Percentiles rank a stretch among this genome's conserved stretches.
phyloP scores from a whole-genome alignment of 306 rosid species.

The Casuarina equisetifolia region DNA sequence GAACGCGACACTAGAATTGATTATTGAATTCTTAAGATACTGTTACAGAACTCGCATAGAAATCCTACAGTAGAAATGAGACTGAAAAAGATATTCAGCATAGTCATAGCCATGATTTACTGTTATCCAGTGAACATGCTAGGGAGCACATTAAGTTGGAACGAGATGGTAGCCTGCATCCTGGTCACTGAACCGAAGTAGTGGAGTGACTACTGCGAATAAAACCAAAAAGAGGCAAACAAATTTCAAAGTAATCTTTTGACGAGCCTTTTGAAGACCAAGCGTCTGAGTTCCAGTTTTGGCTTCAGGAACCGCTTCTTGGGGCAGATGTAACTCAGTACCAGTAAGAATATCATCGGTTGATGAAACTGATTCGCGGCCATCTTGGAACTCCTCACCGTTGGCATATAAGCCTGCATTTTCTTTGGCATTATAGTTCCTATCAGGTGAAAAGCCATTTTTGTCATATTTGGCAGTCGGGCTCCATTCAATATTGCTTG shows the following conservation, averaged over 20 bases:
- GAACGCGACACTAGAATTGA: background rate
- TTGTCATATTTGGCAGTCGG: conserved; percentile 42
- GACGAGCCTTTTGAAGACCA: conserved; percentile 26
- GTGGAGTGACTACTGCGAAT: conserved; percentile 47
- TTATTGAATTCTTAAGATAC: background rate
- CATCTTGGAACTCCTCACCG: conserved; percentile 45
- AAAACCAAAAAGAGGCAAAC: conserved; percentile 53
- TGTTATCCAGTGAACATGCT: conserved; percentile 20
- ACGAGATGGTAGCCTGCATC: conserved; percentile 61
- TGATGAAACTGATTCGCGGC: conserved; percentile 71
- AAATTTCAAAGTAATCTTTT: conserved; percentile 42
- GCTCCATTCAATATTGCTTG: conserved; percentile 52
- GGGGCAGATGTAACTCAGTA: conserved; percentile 33
- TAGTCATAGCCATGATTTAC: conserved; percentile 1
- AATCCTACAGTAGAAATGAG: background rate
- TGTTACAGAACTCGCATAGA: background rate
- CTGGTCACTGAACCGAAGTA: conserved; percentile 57
- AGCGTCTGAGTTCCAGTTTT: conserved; percentile 20
- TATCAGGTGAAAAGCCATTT: conserved; percentile 30
- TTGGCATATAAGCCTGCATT: conserved; percentile 39
- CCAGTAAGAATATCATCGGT: conserved; percentile 44
- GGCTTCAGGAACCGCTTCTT: conserved; percentile 33
- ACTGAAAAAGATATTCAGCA: background rate
- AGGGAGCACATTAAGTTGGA: conserved; percentile 54
- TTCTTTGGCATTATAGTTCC: conserved; percentile 30